Evolutionary conservation across 768 basidiomycete species (phyloP), one percentile per base, ranked within the genome.

Genomic region (Candolleomyces eurysporus): DNA sequence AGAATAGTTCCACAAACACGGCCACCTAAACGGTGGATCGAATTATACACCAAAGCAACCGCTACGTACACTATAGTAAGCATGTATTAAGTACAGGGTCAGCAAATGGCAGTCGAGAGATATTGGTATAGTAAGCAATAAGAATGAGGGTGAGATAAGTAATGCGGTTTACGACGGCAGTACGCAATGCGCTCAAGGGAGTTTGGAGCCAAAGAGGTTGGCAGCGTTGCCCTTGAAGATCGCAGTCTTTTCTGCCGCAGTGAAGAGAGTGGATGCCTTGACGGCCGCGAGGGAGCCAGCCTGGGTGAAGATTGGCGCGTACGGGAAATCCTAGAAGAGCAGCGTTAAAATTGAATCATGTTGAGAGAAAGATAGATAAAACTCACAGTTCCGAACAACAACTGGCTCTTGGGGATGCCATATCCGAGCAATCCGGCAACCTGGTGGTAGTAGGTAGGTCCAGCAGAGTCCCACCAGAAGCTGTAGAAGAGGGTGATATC

Each of bases 381-480:
- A 60, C 69, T 43, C 64, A 75, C 74, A 49, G 73, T 75, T 50
- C 75, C 75, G 55, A 72, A 75, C 22, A 76, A 68, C 11, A 75
- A 61, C 58, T 72, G 75, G 21, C 67, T 63, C 40, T 70, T 67
- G 19, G 73, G 73, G 50, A 75, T 69, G 7, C 64, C 69, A n/a
- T 59, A 69, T 7, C 72, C 73, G 14, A 75, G 63, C 5, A 75
- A 68, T 14, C 73, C 72, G 17, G 72, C 61, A 46, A 74, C 63
- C 58, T 75, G 73, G 53, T 76, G 73, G 59, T 61, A 69, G 67
- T 71, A 76, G 21, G 75, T 76, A n/a, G 75, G 73, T 40, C 75
- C 75, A 45, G 73, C 73, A 54, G 73, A 73, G 60, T 75, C 73
- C 73, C 73, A 76, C 73, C 73, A 76, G 66, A 76, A 75, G 57